Evolutionary conservation across 1,284 basidiomycete species (phyloP), one percentile per base, ranked within the genome.

Genomic region (Ustilago vetiveriae): DNA sequence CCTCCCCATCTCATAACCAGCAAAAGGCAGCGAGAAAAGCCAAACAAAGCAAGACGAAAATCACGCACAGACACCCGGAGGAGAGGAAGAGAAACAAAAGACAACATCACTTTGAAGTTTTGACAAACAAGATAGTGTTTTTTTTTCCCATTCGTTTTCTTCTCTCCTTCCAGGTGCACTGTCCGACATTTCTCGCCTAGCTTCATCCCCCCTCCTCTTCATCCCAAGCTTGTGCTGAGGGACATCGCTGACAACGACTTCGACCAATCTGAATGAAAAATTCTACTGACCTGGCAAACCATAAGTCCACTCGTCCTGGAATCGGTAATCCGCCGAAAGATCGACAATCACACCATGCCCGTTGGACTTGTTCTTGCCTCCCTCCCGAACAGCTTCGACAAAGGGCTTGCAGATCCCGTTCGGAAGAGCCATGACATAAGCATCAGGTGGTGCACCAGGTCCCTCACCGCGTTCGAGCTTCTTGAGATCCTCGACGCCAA

Each of bases 321-420:
- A 98, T 59, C 95, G 86, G 83, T 94, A 94, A 84, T 99, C 95
- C 37, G 95, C 96, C 74, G 92, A 88, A 66, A 99, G 85, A 82
- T 99, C 95, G 42, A 98, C 90, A 47, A 98, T 73, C 13, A 59
- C 67, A 19, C 75, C 77, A 32, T 86, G 35, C 91, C 92, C 78
- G 89, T 90, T 80, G 86, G 88, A 40, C 83, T 85, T 63, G 80
- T 86, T 55, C 88, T 87, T 67, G 83, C 85, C 64, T 69, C 82
- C 87, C 2, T 88, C 89, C 78, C 97, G 92, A 45, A 99, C 85
- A 13, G 95, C 96, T 80, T 96, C 94, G 17, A 99, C 94, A 79
- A 97, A 99, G 0, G 94, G 94, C 84, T 95, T 95, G 85, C 92
- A 92, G 24, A 94, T 88, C 16, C 95, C 96, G 78, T 98, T 99